Percentiles rank a stretch among this genome's conserved stretches.
Evolutionary conservation across 495 filamentous ascomycete genomes (phyloP).

Genomic region (Aspergillus conjunctus): DNA sequence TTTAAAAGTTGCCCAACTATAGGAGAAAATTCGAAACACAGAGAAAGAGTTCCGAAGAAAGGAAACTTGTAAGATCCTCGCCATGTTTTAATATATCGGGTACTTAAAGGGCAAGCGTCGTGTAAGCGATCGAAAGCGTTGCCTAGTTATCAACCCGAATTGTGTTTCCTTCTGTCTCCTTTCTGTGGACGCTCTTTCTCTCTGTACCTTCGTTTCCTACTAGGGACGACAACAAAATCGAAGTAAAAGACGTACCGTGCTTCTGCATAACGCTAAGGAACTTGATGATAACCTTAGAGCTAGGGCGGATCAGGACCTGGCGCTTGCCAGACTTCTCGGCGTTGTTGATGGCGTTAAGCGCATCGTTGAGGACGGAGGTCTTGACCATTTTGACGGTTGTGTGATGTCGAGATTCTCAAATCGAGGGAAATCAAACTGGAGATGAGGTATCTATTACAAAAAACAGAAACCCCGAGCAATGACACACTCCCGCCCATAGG

Average conservation of each 20-base stretch:
- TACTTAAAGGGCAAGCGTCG: constrained; percentile 98
- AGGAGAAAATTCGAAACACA: constrained; percentile 10
- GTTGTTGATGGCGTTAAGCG: constrained; percentile 99
- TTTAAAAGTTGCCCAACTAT: constrained; percentile 30
- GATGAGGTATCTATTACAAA: constrained; percentile 72
- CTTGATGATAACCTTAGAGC: constrained; percentile 99
- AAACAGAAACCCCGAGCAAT: constrained; percentile 4
- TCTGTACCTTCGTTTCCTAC: constrained; percentile 5
- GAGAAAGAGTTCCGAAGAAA: constrained; percentile 47
- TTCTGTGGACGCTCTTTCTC: constrained; percentile 3
- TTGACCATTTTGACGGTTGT: constrained; percentile 86
- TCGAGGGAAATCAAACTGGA: constrained; percentile 54
- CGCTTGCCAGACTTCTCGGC: constrained; percentile 99
- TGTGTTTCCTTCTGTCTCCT: constrained; percentile 10
- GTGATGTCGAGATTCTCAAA: constrained; percentile 77
- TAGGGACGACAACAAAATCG: constrained; percentile 11
- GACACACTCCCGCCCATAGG: background rate
- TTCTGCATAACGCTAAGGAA: constrained; percentile 98
- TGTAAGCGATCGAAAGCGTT: constrained; percentile 73
- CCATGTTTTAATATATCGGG: constrained; percentile 82
- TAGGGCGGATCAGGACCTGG: constrained; percentile 93
- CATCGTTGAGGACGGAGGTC: constrained; percentile 98
- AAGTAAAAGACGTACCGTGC: constrained; percentile 75
- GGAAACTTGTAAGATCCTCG: constrained; percentile 93
- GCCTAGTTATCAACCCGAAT: constrained; percentile 99